A percentile compares a stretch with the other conserved stretches of the same genome.
Evolutionary conservation across 179 eudicot genomes (phyloP).

Genomic region (Silene coronaria): DNA sequence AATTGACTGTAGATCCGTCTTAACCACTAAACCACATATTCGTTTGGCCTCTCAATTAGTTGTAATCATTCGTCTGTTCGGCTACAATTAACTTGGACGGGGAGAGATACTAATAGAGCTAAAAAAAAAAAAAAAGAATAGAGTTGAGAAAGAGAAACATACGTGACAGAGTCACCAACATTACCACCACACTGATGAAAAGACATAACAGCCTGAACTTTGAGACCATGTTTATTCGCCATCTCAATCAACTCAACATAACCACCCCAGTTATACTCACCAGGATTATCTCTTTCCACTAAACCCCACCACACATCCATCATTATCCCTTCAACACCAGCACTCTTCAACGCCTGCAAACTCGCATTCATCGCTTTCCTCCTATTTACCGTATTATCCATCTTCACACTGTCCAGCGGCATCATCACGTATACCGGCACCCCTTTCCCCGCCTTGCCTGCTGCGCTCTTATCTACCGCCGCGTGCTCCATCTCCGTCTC

Average conservation of each 20-base stretch:
- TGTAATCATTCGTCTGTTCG: no score
- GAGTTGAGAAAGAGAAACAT: slow-evolving; percentile 7
- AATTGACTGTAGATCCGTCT: no score
- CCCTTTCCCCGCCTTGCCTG: slow-evolving; percentile 34
- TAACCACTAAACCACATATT: no score
- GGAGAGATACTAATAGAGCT: no score
- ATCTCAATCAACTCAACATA: slow-evolving; percentile 69
- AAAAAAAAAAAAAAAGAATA: no score
- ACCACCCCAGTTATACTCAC: slow-evolving; percentile 87
- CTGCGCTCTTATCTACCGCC: neutral
- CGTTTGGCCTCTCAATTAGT: no score
- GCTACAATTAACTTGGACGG: no score
- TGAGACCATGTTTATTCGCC: slow-evolving; percentile 70
- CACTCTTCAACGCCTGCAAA: slow-evolving; percentile 79
- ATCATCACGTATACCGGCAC: slow-evolving; percentile 97
- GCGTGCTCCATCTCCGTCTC: slow-evolving; percentile 16
- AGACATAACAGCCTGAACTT: slow-evolving; percentile 95
- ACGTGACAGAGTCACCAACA: slow-evolving; percentile 93
- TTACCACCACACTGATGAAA: slow-evolving; percentile 96
- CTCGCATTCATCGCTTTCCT: slow-evolving; percentile 90
- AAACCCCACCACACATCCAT: slow-evolving; percentile 99
- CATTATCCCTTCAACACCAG: slow-evolving; percentile 95
- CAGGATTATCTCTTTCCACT: slow-evolving; percentile 80
- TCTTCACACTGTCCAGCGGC: slow-evolving; percentile 94
- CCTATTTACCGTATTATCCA: slow-evolving; percentile 62